Evolutionary conservation across 108 stramenopile genomes (phyloP).

Genomic region (Schizochytrium sp.): DNA sequence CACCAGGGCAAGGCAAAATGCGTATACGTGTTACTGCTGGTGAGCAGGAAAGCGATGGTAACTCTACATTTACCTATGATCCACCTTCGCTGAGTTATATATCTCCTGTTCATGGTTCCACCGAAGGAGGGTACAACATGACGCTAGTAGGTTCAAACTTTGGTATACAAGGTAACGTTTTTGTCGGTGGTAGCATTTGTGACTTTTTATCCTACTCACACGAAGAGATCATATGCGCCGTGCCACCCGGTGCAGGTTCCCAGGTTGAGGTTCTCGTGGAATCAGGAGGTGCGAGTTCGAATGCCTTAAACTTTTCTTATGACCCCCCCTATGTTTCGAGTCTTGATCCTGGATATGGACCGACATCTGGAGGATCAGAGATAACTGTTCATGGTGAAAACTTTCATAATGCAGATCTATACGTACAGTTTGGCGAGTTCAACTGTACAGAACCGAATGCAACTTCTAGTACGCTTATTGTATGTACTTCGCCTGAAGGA

Average conservation of each 20-base stretch:
- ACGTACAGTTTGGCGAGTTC: background rate
- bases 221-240: background rate
- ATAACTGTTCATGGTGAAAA: background rate
- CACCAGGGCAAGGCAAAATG: background rate
- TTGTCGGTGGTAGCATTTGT: background rate
- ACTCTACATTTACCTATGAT: background rate
- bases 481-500: slow-evolving; percentile 36
- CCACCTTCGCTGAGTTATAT: background rate
- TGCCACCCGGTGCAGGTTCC: background rate
- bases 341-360: background rate
- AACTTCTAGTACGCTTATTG: background rate
- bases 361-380: background rate
- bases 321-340: background rate
- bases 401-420: background rate
- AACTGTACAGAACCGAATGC: background rate
- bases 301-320: background rate
- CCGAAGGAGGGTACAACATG: background rate
- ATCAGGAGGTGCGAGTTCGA: background rate
- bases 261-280: background rate
- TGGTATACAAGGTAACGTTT: slow-evolving; percentile 19
- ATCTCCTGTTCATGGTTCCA: background rate
- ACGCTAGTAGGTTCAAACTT: slow-evolving; percentile 25
- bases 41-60: background rate
- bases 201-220: background rate
- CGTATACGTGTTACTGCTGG: background rate